Percentiles rank a stretch among this genome's conserved stretches.
Conservation (phyloP, 768 basidiomycete species). For the Lactarius quietus region DNA sequence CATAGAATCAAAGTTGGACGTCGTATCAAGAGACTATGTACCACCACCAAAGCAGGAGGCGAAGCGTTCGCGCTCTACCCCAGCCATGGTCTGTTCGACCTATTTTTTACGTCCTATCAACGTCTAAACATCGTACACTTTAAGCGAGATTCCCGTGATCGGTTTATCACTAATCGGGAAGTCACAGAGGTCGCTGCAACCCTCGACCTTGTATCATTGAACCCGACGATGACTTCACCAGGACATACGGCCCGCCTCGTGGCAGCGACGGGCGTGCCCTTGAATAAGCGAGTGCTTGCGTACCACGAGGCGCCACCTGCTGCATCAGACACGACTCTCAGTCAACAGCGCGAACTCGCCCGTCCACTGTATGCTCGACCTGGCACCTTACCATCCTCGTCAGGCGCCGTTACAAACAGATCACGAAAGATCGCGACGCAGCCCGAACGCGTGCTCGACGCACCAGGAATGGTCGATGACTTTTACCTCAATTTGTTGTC, state of each 20-base stretch:
- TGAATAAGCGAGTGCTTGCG: conserved; percentile 79
- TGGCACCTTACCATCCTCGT: conserved; percentile 59
- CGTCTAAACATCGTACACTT: conserved; percentile 16
- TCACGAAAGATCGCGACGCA: conserved; percentile 80
- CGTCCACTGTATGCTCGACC: conserved; percentile 71
- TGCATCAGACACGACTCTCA: conserved; percentile 69
- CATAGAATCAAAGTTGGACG: conserved; percentile 70
- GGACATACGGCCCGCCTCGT: conserved; percentile 76
- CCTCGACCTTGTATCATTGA: conserved; percentile 59
- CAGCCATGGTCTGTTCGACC: conserved; percentile 41
- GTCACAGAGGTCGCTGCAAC: conserved; percentile 57
- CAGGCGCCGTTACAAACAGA: conserved; percentile 61
- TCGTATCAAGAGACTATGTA: conserved; percentile 73
- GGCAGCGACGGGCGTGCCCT: conserved; percentile 68
- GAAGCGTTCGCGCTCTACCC: conserved; percentile 72
- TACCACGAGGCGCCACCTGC: conserved; percentile 87
- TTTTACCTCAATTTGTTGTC: conserved; percentile 94
- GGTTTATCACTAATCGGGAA: conserved; percentile 66
- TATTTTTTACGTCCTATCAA: not conserved
- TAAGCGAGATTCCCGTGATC: conserved; percentile 54
- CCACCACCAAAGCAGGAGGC: conserved; percentile 57
- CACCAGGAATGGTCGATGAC: conserved; percentile 90
- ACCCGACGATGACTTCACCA: conserved; percentile 59
- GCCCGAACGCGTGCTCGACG: conserved; percentile 93
- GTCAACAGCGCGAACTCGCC: conserved; percentile 73